Evolutionary conservation across 2,329 filamentous ascomycete genomes (phyloP).

Genomic region (Penicillium crustosum): DNA sequence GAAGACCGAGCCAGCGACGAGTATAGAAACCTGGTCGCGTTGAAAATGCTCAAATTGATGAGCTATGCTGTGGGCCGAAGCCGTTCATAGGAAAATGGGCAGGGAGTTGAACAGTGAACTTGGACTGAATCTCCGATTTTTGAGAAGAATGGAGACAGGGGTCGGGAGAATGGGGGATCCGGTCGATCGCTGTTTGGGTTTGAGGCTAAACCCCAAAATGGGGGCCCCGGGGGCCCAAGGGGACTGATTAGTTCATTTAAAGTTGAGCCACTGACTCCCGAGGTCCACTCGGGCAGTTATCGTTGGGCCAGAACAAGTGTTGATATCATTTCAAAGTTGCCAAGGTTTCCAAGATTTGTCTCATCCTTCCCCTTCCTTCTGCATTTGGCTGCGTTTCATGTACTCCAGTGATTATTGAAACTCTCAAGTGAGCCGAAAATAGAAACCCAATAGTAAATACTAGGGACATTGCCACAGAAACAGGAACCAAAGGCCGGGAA

Average conservation of each 20-base stretch:
- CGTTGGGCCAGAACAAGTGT: neutral
- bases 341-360: neutral
- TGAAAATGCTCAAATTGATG: neutral
- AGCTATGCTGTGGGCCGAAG: neutral
- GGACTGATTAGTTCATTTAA: neutral
- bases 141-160: neutral
- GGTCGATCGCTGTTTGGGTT: neutral
- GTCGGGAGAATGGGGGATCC: neutral
- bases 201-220: neutral
- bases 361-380: neutral
- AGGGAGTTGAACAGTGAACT: neutral
- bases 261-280: neutral
- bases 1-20: neutral
- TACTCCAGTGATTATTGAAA: neutral
- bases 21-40: neutral
- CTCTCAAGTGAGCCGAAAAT: neutral
- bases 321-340: neutral
- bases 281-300: neutral
- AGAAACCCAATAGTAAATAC: neutral
- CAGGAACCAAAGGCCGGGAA: no score
- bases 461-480: neutral
- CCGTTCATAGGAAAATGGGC: neutral
- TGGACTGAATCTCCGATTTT: neutral
- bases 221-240: neutral
- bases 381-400: neutral